phyloP scores from a whole-genome alignment of 1,284 basidiomycete species.

The Austroboletus olivaceoglutinosus region DNA sequence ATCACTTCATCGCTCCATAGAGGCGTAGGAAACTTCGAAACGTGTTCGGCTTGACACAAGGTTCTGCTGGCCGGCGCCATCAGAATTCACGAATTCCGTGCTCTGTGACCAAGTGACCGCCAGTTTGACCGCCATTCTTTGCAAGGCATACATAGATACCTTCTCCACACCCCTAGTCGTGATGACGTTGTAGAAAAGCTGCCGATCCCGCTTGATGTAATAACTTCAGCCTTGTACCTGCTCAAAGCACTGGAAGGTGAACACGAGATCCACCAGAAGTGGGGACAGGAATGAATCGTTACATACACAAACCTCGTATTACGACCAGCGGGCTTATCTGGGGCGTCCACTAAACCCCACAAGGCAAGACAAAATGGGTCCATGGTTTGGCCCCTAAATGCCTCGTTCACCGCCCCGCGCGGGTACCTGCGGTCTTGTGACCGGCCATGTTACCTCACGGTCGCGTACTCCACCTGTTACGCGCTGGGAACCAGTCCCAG shows the following conservation, averaged over 20 bases:
- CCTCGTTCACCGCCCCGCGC: background rate
- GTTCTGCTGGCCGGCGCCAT: background rate
- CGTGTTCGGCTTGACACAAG: conserved; percentile 3
- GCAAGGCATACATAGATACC: too few relatives aligned
- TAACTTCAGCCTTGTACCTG: background rate
- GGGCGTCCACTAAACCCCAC: background rate
- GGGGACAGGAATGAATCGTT: background rate
- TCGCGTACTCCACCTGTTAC: too few relatives aligned
- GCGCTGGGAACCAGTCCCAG: too few relatives aligned
- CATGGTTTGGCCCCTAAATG: background rate
- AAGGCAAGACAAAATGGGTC: background rate
- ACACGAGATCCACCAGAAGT: conserved; percentile 5
- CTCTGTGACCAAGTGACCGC: background rate
- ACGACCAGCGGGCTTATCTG: background rate
- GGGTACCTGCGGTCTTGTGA: too few relatives aligned
- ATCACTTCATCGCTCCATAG: too few relatives aligned
- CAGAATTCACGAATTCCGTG: background rate
- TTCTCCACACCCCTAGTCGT: too few relatives aligned
- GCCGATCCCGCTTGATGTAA: background rate
- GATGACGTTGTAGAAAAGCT: background rate
- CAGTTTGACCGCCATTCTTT: too few relatives aligned
- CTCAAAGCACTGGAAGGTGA: background rate
- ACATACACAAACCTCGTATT: background rate
- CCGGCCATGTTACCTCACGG: too few relatives aligned
- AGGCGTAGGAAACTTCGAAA: background rate